phyloP scores from a whole-genome alignment of 495 filamentous ascomycete species.

The Penicillium macrosclerotiorum region DNA sequence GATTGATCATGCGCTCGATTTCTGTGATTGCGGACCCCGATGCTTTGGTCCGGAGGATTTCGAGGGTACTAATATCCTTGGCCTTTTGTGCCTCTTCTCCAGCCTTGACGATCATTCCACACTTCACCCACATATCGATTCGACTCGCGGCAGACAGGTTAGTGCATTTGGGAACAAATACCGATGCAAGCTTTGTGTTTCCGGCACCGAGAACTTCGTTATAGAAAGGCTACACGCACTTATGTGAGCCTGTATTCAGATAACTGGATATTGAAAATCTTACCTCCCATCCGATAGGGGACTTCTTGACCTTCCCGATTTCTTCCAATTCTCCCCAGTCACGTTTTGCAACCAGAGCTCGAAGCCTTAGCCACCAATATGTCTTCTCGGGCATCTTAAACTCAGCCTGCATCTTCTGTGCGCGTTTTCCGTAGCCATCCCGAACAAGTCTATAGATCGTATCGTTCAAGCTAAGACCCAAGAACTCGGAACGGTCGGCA shows the following conservation, averaged over 20 bases:
- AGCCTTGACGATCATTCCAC: slow-evolving; percentile 84
- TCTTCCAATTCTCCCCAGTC: slow-evolving; percentile 94
- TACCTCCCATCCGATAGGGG: slow-evolving; percentile 96
- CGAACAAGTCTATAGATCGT: slow-evolving; percentile 82
- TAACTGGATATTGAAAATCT: slow-evolving; percentile 22
- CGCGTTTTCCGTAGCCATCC: slow-evolving; percentile 71
- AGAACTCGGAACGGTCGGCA: slow-evolving; percentile 59
- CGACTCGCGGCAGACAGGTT: slow-evolving; percentile 59
- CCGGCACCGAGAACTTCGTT: slow-evolving; percentile 85
- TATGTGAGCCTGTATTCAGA: slow-evolving; percentile 22
- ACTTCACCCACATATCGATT: slow-evolving; percentile 95
- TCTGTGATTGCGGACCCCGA: slow-evolving; percentile 54
- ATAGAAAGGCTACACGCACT: slow-evolving; percentile 70
- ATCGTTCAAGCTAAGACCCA: slow-evolving; percentile 83
- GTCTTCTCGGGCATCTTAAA: slow-evolving; percentile 91
- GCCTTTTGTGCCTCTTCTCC: slow-evolving; percentile 85
- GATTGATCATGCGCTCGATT: slow-evolving; percentile 61
- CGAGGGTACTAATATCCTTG: slow-evolving; percentile 70
- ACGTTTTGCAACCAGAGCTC: slow-evolving; percentile 82
- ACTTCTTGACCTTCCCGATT: slow-evolving; percentile 63
- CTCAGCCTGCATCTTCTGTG: slow-evolving; percentile 81
- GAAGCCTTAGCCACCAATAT: slow-evolving; percentile 85
- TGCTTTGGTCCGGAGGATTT: slow-evolving; percentile 56
- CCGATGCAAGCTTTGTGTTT: slow-evolving; percentile 79
- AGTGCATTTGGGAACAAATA: slow-evolving; percentile 87